Base-by-base conservation (phyloP, 257 asterid species). In the Nicotiana otophora region DNA sequence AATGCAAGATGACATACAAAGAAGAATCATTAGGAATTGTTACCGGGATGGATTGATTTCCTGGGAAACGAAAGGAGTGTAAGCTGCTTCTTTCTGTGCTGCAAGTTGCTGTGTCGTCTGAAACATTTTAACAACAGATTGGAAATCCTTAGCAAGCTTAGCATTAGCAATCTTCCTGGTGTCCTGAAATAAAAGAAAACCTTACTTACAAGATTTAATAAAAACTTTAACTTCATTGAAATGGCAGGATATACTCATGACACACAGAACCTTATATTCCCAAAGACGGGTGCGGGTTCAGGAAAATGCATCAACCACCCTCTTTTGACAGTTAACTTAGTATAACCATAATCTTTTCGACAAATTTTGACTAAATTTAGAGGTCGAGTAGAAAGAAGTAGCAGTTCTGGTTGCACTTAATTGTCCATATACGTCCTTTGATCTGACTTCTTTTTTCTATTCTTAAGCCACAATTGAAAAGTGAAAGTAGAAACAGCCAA, bases 121-220 rank as follows among this genome's bases (percentile, higher is more conserved):
- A 23, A 23, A 23, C 90, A 92, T 98, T 84, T 93, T 93, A 75
- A 95, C 85, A 39, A 95, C 94, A 23, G 97, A 92, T 92, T 95
- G 94, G 86, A 95, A 93, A 86, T 95, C 98, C 88, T 90, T 95
- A 58, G 98, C 85, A 34, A 23, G 26, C 26, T 23, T 23, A 23
- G 26, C 26, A 23, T 23, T 23, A 23, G 26, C 26, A 23, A 95
- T 86, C 89, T 92, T 95, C 94, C 92, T 94, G 92, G 88, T 92
- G 62, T 92, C 91, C 99, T 95, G 92, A 82, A 87, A 48, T 62
- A n/a, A 82, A 67, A 10, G 12, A 70, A 77, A 14, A 55, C 61
- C 7, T 63, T 55, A 12, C 20, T 23, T 23, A 23, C 10, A 42
- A 55, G 20, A 55, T 16, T 4, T 55, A 16, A 55, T 55, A 16